A percentile compares a stretch with the other conserved stretches of the same genome.
These are phyloP conservation scores for thale cress (Arabidopsis thaliana) DNA, from an alignment of 345 rosid species.

Conservation along the genomic window TAIR10.1 NC_003075.7:6541501-6542000, in stretches of 20 bases:
- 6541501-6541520: constrained; percentile 96
- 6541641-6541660: constrained; percentile 87
- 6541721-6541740: constrained; percentile 54
- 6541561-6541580: constrained; percentile 58
- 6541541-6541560: constrained; percentile 52
- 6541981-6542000: constrained; percentile 62
- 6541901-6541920: constrained; percentile 10
- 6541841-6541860: constrained; percentile 5
- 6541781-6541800: constrained; percentile 12
- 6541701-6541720: constrained; percentile 75
- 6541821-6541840: not conserved
- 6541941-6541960: constrained; percentile 77
- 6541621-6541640: constrained; percentile 78
- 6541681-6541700: constrained; percentile 80
- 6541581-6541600: constrained; percentile 42
- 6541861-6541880: not conserved
- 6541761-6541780: constrained; percentile 50
- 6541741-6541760: constrained; percentile 78
- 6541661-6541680: constrained; percentile 76
- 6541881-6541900: not conserved
- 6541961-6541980: constrained; percentile 79
- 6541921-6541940: constrained; percentile 14
- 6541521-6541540: constrained; percentile 83
- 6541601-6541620: constrained; percentile 52
- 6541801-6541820: not conserved